Conservation (phyloP, 2,329 filamentous ascomycete genomes). For the Neopestalotiopsis rosae region DNA sequence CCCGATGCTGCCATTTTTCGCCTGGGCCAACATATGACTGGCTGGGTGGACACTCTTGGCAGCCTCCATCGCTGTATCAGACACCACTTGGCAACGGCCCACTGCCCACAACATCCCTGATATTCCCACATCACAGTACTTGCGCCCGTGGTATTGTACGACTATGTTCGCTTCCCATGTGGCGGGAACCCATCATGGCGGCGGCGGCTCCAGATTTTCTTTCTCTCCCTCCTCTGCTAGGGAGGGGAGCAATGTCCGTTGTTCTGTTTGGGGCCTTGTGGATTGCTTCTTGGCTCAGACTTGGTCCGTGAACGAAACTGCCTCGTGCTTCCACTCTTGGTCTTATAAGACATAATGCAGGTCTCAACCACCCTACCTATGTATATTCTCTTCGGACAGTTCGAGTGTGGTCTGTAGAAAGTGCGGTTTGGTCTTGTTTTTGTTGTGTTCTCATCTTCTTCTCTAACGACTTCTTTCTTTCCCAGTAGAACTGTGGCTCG, state of each 20-base stretch:
- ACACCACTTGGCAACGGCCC: constrained; percentile 13
- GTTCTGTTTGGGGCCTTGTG: constrained; percentile 10
- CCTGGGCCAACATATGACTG: neutral
- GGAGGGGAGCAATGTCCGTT: neutral
- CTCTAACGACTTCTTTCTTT: neutral
- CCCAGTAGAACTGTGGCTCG: constrained; percentile 18
- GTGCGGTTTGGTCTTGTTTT: constrained; percentile 7
- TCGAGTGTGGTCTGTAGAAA: neutral
- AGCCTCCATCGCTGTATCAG: constrained; percentile 17
- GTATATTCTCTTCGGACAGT: neutral
- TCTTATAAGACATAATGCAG: constrained; percentile 3
- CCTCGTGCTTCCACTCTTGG: neutral
- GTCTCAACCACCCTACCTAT: neutral
- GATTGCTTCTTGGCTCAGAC: constrained; percentile 6
- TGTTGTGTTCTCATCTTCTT: neutral
- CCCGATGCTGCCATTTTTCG: constrained; percentile 1
- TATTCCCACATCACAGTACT: neutral
- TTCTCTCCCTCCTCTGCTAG: neutral
- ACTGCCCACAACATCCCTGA: neutral
- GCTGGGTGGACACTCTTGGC: constrained; percentile 16
- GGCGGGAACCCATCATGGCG: neutral
- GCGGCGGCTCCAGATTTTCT: constrained; percentile 5
- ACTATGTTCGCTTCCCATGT: neutral
- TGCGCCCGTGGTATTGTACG: neutral
- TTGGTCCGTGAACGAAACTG: constrained; percentile 1